Evolutionary conservation across 2,329 filamentous ascomycete species (phyloP), one percentile per base, ranked within the genome.

Genomic region (Shiraia bambusicola): DNA sequence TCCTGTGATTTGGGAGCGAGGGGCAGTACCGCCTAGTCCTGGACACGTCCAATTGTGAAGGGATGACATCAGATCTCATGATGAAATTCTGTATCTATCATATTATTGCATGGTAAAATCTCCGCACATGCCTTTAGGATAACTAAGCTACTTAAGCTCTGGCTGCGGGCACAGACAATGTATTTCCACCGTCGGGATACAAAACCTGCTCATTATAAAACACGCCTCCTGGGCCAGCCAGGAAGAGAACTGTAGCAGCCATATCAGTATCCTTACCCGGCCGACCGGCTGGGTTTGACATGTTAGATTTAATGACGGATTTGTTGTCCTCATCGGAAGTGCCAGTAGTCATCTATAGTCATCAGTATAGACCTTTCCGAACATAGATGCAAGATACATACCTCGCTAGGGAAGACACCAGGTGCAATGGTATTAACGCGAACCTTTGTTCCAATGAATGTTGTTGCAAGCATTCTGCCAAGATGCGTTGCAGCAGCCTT

Each of bases 131-230:
- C 1, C 11, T 29, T 15, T 26, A 16, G 9, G 38, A 34, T 16
- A 3, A 10, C 10, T 31, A 30, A 26, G 12, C 22, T 25, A n/a
- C 16, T 32, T 29, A 52, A 7, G 49, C 48, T 33, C 48, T 49
- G 2, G 46, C 45, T 25, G 46, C 40, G 5, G 49, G 49, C 31
- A 49, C 42, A 4, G 34, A 22, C 9, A 52, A 46, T 2, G 49
- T 52, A 29, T 49, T 58, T 37, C 63, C 61, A 29, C 75, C 76
- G 56, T 78, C 75, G 11, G 74, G 75, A 49, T 76, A 76, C 31
- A 80, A 42, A 24, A 78, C 72, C 57, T 79, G 76, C 32, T 76
- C 74, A 30, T 80, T 79, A 46, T 77, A 73, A 48, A 78, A 79
- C 1, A 73, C 51, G 2, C 76, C 76, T 19, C 74, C 75, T 22